Evolutionary conservation across 306 rosid genomes (phyloP).

Genomic region (Cicer chorassanicum): DNA sequence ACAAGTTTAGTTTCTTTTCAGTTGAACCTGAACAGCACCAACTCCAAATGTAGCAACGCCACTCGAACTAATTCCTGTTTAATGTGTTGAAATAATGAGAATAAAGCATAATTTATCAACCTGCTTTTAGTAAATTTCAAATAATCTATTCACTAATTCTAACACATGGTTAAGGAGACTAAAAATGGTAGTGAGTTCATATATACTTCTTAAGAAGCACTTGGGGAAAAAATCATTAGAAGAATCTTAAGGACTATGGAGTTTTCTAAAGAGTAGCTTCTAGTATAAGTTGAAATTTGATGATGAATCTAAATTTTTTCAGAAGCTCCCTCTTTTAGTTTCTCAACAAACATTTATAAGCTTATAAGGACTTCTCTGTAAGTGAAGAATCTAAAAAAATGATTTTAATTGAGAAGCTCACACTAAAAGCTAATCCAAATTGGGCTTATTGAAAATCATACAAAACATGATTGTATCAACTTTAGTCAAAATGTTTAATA

Average conservation of each 20-base stretch:
- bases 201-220: neutral
- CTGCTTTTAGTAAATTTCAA: too few relatives aligned
- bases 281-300: neutral
- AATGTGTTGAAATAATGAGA: conserved; percentile 41
- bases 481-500: neutral
- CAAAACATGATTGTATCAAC: conserved; percentile 9
- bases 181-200: too few relatives aligned
- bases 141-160: too few relatives aligned
- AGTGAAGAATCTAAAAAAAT: neutral
- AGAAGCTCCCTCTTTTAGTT: neutral
- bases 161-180: too few relatives aligned
- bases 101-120: neutral
- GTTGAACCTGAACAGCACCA: conserved; percentile 89
- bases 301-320: neutral
- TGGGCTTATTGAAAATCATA: conserved; percentile 21
- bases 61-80: conserved; percentile 74
- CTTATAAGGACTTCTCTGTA: neutral
- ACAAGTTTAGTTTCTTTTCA: conserved; percentile 52
- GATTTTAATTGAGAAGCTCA: neutral
- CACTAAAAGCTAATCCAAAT: neutral
- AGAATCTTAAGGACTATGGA: neutral
- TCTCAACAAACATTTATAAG: neutral
- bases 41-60: conserved; percentile 80
- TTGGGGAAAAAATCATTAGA: neutral
- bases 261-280: neutral